These are phyloP conservation scores for Hymenoscyphus linearis DNA, from an alignment of 2,329 filamentous ascomycete genomes.

Conservation along the genomic window DNA sequence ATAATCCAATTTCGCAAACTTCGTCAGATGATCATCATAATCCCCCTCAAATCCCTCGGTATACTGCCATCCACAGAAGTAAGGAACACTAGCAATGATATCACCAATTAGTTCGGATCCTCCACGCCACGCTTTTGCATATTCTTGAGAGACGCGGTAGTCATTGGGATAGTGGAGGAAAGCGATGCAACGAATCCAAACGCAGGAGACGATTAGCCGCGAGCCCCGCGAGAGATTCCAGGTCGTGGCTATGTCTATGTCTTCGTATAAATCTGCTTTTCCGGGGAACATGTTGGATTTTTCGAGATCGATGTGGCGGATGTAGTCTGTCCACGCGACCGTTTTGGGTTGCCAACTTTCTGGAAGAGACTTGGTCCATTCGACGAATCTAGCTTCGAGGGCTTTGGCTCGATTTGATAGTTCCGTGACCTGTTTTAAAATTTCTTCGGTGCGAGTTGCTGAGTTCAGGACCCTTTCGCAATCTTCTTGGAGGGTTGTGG, in stretches of 20 bases:
- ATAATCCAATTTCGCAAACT: slow-evolving; percentile 40
- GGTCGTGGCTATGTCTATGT: slow-evolving; percentile 50
- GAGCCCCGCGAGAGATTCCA: slow-evolving; percentile 49
- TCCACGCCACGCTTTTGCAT: slow-evolving; percentile 45
- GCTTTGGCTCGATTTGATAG: neutral
- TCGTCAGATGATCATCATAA: slow-evolving; percentile 39
- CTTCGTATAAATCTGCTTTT: slow-evolving; percentile 50
- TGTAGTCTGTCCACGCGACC: slow-evolving; percentile 48
- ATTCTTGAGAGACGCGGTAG: slow-evolving; percentile 43
- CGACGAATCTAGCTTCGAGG: slow-evolving; percentile 34
- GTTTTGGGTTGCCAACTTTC: slow-evolving; percentile 44
- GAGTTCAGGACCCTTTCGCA: neutral
- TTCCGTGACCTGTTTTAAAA: neutral
- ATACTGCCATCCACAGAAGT: slow-evolving; percentile 46
- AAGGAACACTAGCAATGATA: slow-evolving; percentile 54
- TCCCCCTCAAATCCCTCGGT: slow-evolving; percentile 31
- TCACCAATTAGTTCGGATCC: slow-evolving; percentile 49
- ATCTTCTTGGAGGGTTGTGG: neutral
- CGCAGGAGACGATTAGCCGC: slow-evolving; percentile 47
- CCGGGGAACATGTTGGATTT: slow-evolving; percentile 51
- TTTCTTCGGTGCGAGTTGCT: neutral
- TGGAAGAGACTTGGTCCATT: slow-evolving; percentile 46
- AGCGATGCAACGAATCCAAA: neutral
- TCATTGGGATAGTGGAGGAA: neutral
- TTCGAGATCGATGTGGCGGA: slow-evolving; percentile 44